These are phyloP conservation scores for Hypoxylon sp. DNA, from an alignment of 2,329 filamentous ascomycete species.

Conservation along the genomic window DNA sequence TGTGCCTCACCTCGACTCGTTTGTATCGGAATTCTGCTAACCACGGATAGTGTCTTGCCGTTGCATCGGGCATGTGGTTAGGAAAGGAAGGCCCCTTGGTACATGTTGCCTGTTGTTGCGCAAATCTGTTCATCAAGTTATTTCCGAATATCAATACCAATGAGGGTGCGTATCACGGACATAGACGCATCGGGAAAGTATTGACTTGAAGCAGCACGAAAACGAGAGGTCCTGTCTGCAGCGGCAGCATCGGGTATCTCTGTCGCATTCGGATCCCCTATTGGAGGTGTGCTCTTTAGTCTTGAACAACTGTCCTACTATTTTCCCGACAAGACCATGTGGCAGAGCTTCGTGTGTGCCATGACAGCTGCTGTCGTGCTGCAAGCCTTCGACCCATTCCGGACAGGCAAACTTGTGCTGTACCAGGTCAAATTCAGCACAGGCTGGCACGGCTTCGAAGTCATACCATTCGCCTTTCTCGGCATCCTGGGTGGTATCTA, in stretches of 20 bases:
- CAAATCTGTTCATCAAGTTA: conserved; percentile 91
- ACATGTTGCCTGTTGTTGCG: conserved; percentile 96
- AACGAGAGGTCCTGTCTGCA: conserved; percentile 91
- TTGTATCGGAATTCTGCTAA: conserved; percentile 36
- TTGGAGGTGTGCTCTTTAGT: conserved; percentile 94
- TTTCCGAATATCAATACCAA: conserved; percentile 86
- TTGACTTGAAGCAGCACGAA: conserved; percentile 73
- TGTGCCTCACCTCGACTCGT: conserved; percentile 56
- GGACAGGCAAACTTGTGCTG: conserved; percentile 93
- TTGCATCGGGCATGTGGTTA: conserved; percentile 94
- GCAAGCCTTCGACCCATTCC: conserved; percentile 92
- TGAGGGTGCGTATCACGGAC: conserved; percentile 70
- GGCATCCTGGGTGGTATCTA: conserved; percentile 94
- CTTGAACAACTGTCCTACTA: conserved; percentile 98
- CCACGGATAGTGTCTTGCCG: conserved; percentile 79
- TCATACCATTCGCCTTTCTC: conserved; percentile 87
- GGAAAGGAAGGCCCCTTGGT: conserved; percentile 96
- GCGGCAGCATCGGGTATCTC: conserved; percentile 93
- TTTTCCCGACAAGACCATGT: conserved; percentile 99
- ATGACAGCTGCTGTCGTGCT: conserved; percentile 98
- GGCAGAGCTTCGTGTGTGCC: conserved; percentile 98
- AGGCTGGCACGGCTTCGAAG: conserved; percentile 94
- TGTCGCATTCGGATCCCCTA: conserved; percentile 92
- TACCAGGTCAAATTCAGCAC: conserved; percentile 95
- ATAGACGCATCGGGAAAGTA: conserved; percentile 28